Percentiles rank a stretch among this genome's conserved stretches.
These are phyloP conservation scores for Phytophthora ramorum DNA, from an alignment of 352 stramenopile species.

Conservation along the genomic window DNA sequence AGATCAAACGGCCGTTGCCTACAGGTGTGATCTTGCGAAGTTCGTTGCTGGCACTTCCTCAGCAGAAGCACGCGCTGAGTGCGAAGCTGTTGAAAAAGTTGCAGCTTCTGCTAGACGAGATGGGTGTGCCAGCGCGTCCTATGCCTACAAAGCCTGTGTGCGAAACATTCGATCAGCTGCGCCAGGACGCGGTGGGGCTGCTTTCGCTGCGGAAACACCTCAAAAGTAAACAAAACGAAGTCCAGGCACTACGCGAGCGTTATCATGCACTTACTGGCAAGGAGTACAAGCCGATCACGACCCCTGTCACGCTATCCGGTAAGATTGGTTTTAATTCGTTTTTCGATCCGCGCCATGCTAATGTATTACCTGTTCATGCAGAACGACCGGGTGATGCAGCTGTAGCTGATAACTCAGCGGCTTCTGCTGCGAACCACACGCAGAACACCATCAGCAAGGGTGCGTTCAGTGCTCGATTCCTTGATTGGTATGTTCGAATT, in stretches of 20 bases:
- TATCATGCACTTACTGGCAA: conserved; percentile 63
- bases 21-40: conserved; percentile 68
- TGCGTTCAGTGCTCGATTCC: conserved; percentile 12
- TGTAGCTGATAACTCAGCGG: conserved; percentile 4
- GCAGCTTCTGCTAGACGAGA: conserved; percentile 68
- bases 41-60: conserved; percentile 55
- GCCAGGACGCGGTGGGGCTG: conserved; percentile 64
- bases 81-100: conserved; percentile 75
- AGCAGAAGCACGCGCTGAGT: conserved; percentile 61
- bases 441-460: conserved; percentile 47
- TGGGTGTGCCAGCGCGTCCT: conserved; percentile 66
- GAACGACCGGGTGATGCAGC: conserved; percentile 43
- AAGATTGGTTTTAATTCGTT: not conserved
- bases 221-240: conserved; percentile 62
- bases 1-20: conserved; percentile 59
- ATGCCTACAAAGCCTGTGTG: conserved; percentile 76
- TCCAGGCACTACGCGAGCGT: conserved; percentile 53
- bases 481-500: conserved; percentile 8
- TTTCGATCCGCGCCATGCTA: conserved; percentile 8
- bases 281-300: conserved; percentile 56
- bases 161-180: conserved; percentile 65
- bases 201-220: conserved; percentile 69
- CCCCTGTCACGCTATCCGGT: conserved; percentile 46
- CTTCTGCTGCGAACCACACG: conserved; percentile 21
- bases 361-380: conserved; percentile 19